Conservation (phyloP, 2,329 filamentous ascomycete species). For the Acarospora socialis region DNA sequence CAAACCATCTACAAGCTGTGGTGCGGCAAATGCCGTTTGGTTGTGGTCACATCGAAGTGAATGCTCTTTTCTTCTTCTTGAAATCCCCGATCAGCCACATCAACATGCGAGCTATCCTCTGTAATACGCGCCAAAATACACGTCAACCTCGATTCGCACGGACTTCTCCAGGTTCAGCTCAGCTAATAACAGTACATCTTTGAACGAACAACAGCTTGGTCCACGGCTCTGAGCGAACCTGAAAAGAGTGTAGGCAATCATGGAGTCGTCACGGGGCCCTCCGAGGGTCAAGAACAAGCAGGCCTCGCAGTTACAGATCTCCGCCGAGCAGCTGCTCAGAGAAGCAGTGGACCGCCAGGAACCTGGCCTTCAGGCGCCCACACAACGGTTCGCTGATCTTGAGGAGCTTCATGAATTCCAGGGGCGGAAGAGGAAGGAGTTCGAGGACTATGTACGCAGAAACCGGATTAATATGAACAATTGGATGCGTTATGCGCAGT, state of each 20-base stretch:
- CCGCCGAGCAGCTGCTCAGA: conserved; percentile 88
- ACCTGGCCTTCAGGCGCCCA: conserved; percentile 71
- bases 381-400: conserved; percentile 86
- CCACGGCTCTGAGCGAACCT: too few relatives aligned
- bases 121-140: too few relatives aligned
- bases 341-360: conserved; percentile 97
- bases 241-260: conserved; percentile 40
- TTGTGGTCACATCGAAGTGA: too few relatives aligned
- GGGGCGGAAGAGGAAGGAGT: conserved; percentile 87
- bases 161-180: too few relatives aligned
- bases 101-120: too few relatives aligned
- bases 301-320: conserved; percentile 80
- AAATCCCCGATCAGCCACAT: too few relatives aligned
- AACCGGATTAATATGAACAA: conserved; percentile 96
- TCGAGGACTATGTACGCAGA: conserved; percentile 92
- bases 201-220: conserved; percentile 4
- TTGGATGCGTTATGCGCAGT: conserved; percentile 95
- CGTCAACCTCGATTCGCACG: too few relatives aligned
- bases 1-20: too few relatives aligned
- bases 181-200: too few relatives aligned
- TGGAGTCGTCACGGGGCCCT: conserved; percentile 84
- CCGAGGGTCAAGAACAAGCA: conserved; percentile 99
- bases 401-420: conserved; percentile 98
- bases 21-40: too few relatives aligned
- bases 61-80: too few relatives aligned